Conservation (phyloP, 2,329 filamentous ascomycete genomes). For the Huntiella savannae region DNA sequence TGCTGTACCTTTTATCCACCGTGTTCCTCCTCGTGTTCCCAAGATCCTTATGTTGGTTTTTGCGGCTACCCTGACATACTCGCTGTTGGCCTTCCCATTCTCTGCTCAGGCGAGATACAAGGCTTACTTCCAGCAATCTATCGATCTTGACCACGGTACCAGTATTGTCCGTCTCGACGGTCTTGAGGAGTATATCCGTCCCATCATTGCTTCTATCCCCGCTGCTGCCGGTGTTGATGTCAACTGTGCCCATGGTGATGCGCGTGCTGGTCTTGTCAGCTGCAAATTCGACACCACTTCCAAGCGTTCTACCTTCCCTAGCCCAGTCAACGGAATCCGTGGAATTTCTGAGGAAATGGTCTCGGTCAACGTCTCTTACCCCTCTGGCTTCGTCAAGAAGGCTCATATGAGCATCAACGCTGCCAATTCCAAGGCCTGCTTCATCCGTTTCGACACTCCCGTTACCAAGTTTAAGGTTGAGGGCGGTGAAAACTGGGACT, state of each 20-base stretch:
- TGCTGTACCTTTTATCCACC: conserved; percentile 66
- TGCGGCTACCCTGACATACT: conserved; percentile 62
- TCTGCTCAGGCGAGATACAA: conserved; percentile 64
- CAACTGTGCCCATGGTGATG: conserved; percentile 27
- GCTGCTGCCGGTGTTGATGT: conserved; percentile 45
- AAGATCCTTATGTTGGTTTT: conserved; percentile 57
- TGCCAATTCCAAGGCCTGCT: conserved; percentile 60
- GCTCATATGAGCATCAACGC: conserved; percentile 50
- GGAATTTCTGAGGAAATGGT: conserved; percentile 32
- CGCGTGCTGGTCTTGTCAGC: conserved; percentile 33
- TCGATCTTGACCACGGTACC: conserved; percentile 56
- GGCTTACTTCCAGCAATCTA: conserved; percentile 64
- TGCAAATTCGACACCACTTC: conserved; percentile 47
- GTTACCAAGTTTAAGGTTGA: conserved; percentile 45
- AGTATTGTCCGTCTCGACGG: conserved; percentile 54
- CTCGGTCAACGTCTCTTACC: conserved; percentile 36
- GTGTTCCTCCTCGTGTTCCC: conserved; percentile 67
- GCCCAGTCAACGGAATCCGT: conserved; percentile 9
- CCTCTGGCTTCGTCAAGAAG: conserved; percentile 19
- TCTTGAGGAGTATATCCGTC: conserved; percentile 43
- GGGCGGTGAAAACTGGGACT: conserved; percentile 38
- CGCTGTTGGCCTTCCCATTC: conserved; percentile 75
- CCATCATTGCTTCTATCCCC: conserved; percentile 50
- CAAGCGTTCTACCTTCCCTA: conserved; percentile 18
- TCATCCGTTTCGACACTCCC: conserved; percentile 49